phyloP scores from a whole-genome alignment of 805 yeast genomes.

The Saccharomyces mikatae region DNA sequence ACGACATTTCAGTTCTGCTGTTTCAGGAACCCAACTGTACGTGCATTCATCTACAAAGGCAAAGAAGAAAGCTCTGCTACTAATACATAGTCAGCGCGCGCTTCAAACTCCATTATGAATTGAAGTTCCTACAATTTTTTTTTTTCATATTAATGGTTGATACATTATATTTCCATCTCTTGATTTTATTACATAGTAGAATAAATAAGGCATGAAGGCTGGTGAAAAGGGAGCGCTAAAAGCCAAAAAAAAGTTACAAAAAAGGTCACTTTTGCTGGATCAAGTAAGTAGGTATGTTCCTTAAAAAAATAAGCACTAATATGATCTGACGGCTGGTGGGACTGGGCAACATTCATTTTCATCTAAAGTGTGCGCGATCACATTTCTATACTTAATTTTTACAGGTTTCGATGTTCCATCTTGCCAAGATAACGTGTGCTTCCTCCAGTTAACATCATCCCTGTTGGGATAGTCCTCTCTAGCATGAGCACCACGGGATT shows the following conservation, averaged over 20 bases:
- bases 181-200: background rate
- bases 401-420: conserved; percentile 59
- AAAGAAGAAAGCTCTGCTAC: background rate
- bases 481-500: conserved; percentile 99
- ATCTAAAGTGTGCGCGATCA: conserved; percentile 76
- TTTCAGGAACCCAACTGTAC: background rate
- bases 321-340: conserved; percentile 95
- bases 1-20: no score
- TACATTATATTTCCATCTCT: background rate
- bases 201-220: background rate
- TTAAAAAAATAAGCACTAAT: conserved; percentile 36
- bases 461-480: conserved; percentile 95
- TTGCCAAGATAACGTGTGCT: conserved; percentile 95
- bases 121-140: background rate
- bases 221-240: conserved; percentile 80
- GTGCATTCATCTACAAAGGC: no score
- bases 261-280: background rate
- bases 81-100: background rate
- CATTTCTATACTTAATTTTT: conserved; percentile 75
- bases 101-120: background rate
- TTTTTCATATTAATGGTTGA: background rate
- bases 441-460: conserved; percentile 96
- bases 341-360: conserved; percentile 89
- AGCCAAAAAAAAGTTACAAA: conserved; percentile 33
- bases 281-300: background rate